Percentiles rank a stretch among this genome's conserved stretches.
phyloP scores from a whole-genome alignment of 495 filamentous ascomycete genomes.

The Acidiella bohemica region DNA sequence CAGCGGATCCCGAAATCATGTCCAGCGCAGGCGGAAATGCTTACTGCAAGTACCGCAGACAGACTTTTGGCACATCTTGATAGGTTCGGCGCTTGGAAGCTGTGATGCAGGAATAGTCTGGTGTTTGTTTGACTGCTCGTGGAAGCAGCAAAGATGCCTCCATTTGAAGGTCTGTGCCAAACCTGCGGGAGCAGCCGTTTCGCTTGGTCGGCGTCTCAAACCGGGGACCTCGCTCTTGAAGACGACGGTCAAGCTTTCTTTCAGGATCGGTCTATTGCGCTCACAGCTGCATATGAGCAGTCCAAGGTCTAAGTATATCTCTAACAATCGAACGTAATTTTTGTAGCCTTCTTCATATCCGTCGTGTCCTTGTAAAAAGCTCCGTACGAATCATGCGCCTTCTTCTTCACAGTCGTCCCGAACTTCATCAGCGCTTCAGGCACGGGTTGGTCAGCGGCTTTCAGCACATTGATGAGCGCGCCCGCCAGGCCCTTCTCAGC shows the following conservation, averaged over 20 bases:
- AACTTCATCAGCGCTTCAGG: conserved; percentile 84
- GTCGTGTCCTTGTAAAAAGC: conserved; percentile 70
- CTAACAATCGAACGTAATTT: conserved; percentile 69
- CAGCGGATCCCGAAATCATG: not conserved
- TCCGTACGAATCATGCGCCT: conserved; percentile 84
- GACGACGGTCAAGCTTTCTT: too few species aligned
- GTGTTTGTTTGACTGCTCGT: too few species aligned
- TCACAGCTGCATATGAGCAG: too few species aligned
- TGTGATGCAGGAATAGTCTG: too few species aligned
- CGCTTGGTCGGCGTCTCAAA: too few species aligned
- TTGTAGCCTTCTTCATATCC: conserved; percentile 66
- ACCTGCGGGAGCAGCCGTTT: too few species aligned
- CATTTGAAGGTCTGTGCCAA: too few species aligned
- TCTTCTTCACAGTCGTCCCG: conserved; percentile 97
- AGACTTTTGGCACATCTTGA: conserved; percentile 29
- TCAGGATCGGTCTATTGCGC: too few species aligned
- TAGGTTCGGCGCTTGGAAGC: not conserved
- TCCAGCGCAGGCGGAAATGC: conserved; percentile 6
- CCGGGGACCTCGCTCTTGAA: too few species aligned
- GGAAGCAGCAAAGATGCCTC: too few species aligned
- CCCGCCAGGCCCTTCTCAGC: conserved; percentile 81
- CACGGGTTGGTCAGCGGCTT: conserved; percentile 73
- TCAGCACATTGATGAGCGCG: conserved; percentile 83
- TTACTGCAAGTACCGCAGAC: conserved; percentile 28
- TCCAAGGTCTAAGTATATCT: not conserved